A percentile compares a stretch with the other conserved stretches of the same genome.
phyloP scores from a whole-genome alignment of 129 eudicot genomes.

The Artemisia argyi region DNA sequence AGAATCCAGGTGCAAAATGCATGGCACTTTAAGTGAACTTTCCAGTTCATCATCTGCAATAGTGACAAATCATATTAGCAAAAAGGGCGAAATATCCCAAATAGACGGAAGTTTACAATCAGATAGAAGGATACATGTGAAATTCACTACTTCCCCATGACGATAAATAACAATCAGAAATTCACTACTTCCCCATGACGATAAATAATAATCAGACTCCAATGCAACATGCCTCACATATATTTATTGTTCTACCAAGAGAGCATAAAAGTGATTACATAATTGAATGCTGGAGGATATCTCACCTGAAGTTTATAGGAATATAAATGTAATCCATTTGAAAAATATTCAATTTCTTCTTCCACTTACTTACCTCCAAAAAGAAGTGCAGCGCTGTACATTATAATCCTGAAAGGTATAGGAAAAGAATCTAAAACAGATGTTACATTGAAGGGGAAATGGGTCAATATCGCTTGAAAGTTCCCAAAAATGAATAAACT shows the following conservation, averaged over 20 bases:
- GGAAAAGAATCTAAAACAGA: too few relatives aligned
- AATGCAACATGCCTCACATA: constrained; percentile 56
- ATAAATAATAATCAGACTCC: too few relatives aligned
- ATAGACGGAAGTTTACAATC: constrained; percentile 1
- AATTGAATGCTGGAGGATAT: constrained; percentile 6
- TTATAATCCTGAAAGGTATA: too few relatives aligned
- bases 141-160: too few relatives aligned
- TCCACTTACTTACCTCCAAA: too few relatives aligned
- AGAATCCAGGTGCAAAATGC: constrained; percentile 79
- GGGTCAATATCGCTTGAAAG: too few relatives aligned
- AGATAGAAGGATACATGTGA: constrained; percentile 39
- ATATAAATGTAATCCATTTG: constrained; percentile 71
- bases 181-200: too few relatives aligned
- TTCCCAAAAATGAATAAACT: too few relatives aligned
- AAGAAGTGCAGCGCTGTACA: too few relatives aligned
- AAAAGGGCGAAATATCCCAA: background rate
- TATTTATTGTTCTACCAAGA: constrained; percentile 9
- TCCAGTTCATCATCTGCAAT: constrained; percentile 46
- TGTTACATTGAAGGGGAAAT: too few relatives aligned
- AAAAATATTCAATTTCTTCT: constrained; percentile 66
- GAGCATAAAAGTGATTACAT: background rate
- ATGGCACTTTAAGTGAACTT: constrained; percentile 43
- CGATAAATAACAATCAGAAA: too few relatives aligned
- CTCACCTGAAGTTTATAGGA: constrained; percentile 83
- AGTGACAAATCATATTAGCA: constrained; percentile 11